Evolutionary conservation across 2,329 filamentous ascomycete genomes (phyloP).

Genomic region (Ambrosiella xylebori): DNA sequence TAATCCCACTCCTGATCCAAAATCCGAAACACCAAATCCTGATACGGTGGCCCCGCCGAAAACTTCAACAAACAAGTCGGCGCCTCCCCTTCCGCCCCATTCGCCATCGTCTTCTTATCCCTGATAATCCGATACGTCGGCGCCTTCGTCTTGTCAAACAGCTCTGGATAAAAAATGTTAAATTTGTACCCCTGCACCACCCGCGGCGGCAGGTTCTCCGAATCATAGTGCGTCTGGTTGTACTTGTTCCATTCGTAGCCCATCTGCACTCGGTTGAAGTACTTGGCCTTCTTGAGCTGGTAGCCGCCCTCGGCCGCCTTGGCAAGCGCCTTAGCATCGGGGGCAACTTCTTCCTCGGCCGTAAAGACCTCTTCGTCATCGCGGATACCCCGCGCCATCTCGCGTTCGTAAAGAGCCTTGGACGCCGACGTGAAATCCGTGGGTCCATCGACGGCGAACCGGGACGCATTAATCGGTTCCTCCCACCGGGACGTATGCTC

Average conservation of each 20-base stretch:
- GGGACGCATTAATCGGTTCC: constrained; percentile 37
- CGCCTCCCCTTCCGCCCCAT: constrained; percentile 78
- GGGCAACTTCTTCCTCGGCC: constrained; percentile 64
- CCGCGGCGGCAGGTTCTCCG: constrained; percentile 93
- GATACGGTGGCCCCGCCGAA: constrained; percentile 85
- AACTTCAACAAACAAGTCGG: constrained; percentile 95
- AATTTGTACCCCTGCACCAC: constrained; percentile 99
- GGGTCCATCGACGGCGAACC: constrained; percentile 51
- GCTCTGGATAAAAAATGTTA: constrained; percentile 96
- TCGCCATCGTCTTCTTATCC: constrained; percentile 37
- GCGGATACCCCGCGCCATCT: constrained; percentile 75
- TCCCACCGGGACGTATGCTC: constrained; percentile 14
- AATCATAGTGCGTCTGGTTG: constrained; percentile 98
- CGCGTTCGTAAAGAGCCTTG: constrained; percentile 77
- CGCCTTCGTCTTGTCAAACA: constrained; percentile 86
- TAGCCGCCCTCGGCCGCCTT: constrained; percentile 43
- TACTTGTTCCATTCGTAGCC: constrained; percentile 99
- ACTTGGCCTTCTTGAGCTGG: constrained; percentile 80
- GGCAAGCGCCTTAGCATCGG: constrained; percentile 19
- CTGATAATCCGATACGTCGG: constrained; percentile 93
- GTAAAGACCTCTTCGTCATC: constrained; percentile 95
- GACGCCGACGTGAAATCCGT: constrained; percentile 78
- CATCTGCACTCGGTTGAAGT: constrained; percentile 98
- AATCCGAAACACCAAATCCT: constrained; percentile 92
- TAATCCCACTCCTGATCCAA: constrained; percentile 99